Evolutionary conservation across 148 eudicot genomes (phyloP).

Genomic region (Vaccinium vitisidaea): DNA sequence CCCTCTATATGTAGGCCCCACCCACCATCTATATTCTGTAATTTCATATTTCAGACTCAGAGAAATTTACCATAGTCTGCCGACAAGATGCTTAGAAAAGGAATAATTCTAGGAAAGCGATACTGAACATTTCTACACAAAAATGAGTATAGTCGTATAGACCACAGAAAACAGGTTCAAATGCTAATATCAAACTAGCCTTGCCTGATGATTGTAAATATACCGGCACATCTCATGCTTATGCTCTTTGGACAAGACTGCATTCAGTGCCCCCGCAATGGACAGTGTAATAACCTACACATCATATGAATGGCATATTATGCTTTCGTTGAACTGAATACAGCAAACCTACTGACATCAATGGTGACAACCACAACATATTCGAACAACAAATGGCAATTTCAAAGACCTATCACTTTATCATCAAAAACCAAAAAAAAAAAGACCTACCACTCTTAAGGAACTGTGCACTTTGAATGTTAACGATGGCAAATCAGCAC

Average conservation of each 20-base stretch:
- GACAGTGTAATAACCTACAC: slow-evolving; percentile 76
- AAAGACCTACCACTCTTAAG: not conserved
- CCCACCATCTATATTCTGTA: slow-evolving; percentile 96
- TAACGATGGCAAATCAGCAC: slow-evolving; percentile 12
- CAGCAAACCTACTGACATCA: not conserved
- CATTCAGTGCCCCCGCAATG: slow-evolving; percentile 81
- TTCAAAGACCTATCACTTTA: not conserved
- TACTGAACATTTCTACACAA: not conserved
- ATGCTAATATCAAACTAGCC: slow-evolving; percentile 17
- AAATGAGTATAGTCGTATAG: not conserved
- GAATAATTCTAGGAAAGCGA: slow-evolving; percentile 8
- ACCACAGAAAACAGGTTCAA: slow-evolving; percentile 1
- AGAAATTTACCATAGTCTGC: not conserved
- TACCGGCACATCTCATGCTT: slow-evolving; percentile 86
- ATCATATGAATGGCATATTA: slow-evolving; percentile 14
- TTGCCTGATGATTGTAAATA: slow-evolving; percentile 94
- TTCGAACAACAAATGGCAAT: not conserved
- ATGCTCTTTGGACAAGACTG: slow-evolving; percentile 83
- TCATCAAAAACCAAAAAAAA: too few species aligned
- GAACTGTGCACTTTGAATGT: slow-evolving; percentile 7
- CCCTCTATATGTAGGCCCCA: slow-evolving; percentile 99
- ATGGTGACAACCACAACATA: not conserved
- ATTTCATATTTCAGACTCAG: slow-evolving; percentile 5
- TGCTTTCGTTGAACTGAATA: slow-evolving; percentile 9
- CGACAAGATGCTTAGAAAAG: not conserved